Evolutionary conservation across 2,329 filamentous ascomycete genomes (phyloP).

Genomic region (Metarhizium brunneum): DNA sequence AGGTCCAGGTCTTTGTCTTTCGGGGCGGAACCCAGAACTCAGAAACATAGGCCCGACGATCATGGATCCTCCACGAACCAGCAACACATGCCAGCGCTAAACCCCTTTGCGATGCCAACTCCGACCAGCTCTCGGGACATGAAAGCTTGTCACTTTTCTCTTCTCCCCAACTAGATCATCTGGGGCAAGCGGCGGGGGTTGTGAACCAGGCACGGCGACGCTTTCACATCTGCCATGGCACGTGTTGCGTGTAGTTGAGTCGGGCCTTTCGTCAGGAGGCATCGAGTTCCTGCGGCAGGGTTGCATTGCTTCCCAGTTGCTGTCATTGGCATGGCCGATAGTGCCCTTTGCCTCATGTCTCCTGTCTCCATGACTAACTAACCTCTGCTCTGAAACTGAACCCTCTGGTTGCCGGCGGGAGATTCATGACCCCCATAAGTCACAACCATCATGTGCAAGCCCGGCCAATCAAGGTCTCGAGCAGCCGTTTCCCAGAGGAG

Average conservation of each 20-base stretch:
- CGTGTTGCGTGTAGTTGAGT: conserved; percentile 6
- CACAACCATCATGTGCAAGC: neutral
- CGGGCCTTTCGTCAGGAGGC: conserved; percentile 10
- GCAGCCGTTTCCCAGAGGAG: neutral
- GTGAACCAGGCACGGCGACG: neutral
- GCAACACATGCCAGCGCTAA: neutral
- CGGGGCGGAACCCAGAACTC: neutral
- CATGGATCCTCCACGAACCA: neutral
- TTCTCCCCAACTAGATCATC: neutral
- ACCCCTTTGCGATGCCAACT: neutral
- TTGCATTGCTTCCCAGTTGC: neutral
- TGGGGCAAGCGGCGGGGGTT: neutral
- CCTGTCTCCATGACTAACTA: no score
- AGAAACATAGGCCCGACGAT: neutral
- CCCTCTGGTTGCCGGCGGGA: no score
- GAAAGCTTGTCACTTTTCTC: neutral
- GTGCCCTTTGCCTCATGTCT: neutral
- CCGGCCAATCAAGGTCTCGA: neutral
- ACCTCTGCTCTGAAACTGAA: neutral
- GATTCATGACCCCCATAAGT: conserved; percentile 5
- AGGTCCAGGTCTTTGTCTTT: neutral
- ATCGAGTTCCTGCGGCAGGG: conserved; percentile 4
- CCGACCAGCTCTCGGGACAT: neutral
- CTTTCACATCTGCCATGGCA: neutral
- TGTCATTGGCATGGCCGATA: neutral